Base-by-base conservation (phyloP, 2,329 filamentous ascomycete genomes). In the Albophoma yamanashiensis region DNA sequence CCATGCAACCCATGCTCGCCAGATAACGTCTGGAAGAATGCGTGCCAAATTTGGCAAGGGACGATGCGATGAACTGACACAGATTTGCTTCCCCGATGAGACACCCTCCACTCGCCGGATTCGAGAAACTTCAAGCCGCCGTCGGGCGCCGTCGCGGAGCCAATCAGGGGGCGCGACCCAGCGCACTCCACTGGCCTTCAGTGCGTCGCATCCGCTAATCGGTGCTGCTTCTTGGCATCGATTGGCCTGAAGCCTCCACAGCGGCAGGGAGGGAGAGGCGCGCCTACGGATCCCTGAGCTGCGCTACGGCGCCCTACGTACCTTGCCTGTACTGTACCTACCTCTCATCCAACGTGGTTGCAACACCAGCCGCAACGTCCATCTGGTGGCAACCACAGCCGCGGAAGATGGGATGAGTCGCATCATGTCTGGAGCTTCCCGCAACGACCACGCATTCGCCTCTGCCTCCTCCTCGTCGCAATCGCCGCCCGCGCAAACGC, bases 391-490 rank as follows among this genome's bases (percentile, higher is more conserved):
- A 53, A 36, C 17, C 20, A 22, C 31, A 22, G 56, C 56, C 22
- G 55, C 59, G 55, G 66, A 72, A 67, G 66, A 75, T 74, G 73
- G 65, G 64, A 74, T 74, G 70, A 71, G 63, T 63, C 71, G 65
- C 73, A 77, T 68, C 67, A 78, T 78, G 75, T 71, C 74, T 70
- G 70, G 72, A 71, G 68, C 68, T 66, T 64, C 68, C 65, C 67
- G 68, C 63, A 69, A 69, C 66, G 67, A 74, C 3, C 15, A 56
- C 61, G 65, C 69, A 34, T 69, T 70, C 63, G 68, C 69, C 58
- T 73, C 74, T 58, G 70, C 73, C 61, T 75, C 75, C 20, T 73
- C 68, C 20, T 71, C 70, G 38, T 70, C 71, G 25, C 69, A 70
- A 57, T 63, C 68, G 52, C 66, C 70, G 17, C 60, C 62, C 53